Evolutionary conservation across 257 asterid genomes (phyloP), one percentile per base, ranked within the genome.

Genomic region (Gentiana macrophylla): DNA sequence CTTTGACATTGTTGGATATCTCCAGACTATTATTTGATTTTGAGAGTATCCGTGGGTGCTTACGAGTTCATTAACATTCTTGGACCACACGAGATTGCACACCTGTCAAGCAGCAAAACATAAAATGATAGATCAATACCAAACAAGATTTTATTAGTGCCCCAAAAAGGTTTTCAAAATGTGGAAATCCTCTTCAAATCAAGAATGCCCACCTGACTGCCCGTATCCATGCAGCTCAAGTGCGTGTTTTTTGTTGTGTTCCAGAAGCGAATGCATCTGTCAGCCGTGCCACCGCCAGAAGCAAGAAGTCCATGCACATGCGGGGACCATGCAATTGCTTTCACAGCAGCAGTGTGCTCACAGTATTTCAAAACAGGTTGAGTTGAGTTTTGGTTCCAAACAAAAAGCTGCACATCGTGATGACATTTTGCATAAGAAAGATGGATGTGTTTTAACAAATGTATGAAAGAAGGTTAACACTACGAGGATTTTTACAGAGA

Each of bases 251-350:
- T 87, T 59, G 90, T 83, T 4, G 98, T 91, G 63, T 88, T 91
- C 98, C 97, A 91, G 59, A 91, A 85, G 33, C 94, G 94, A 64
- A 91, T 91, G 82, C 98, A 85, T 52, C 98, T 65, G 66, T 91
- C 98, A 58, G 97, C 98, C 33, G 98, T 91, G 38, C 97, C 98
- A 49, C 98, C 98, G 4, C 97, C 98, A 49, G 97, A 91, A 65
- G 98, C 98, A 48, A 91, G 94, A 60, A 87, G 94, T n/a, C 98
- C 98, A 56, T 91, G 90, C 59, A 83, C 81, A 79, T 91, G 98
- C 53, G 98, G 98, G 5, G 97, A 91, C 98, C 98, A 91, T 33
- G 98, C 92, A 67, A 91, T 91, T 54, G 98, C 98, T 75, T 91
- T 91, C 9, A 91, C 98, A 62, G 98, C 98, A 49, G 98, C 98